Evolutionary conservation across 2,329 filamentous ascomycete species (phyloP).

Genomic region (Penicillium concentricum): DNA sequence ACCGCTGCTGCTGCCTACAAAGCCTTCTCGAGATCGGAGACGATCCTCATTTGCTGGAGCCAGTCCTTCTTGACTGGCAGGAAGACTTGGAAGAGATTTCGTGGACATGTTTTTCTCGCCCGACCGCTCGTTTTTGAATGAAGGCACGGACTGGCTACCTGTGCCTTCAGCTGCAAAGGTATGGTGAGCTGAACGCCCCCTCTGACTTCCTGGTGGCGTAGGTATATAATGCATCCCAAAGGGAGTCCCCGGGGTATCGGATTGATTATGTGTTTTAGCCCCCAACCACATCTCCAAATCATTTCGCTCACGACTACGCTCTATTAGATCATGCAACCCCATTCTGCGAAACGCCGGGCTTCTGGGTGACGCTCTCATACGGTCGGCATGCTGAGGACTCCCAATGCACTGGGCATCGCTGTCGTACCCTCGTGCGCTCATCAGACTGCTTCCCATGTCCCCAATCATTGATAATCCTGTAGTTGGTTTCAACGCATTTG

Average conservation of each 20-base stretch:
- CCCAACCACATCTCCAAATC: conserved; percentile 13
- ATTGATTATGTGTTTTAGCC: neutral
- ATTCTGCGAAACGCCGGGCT: conserved; percentile 6
- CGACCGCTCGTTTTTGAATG: neutral
- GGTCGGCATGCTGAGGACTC: conserved; percentile 30
- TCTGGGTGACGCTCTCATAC: conserved; percentile 6
- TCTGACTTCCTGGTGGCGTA: conserved; percentile 15
- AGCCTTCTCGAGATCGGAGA: neutral
- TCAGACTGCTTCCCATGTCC: conserved; percentile 34
- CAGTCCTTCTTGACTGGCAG: neutral
- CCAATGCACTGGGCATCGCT: conserved; percentile 43
- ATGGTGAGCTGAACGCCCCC: neutral
- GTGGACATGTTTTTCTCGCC: neutral
- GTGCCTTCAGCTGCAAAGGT: neutral
- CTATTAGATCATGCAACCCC: conserved; percentile 21
- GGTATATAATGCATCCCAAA: conserved; percentile 19
- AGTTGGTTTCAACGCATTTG: conserved; percentile 8
- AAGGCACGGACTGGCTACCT: neutral
- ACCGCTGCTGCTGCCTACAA: neutral
- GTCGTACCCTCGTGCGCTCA: conserved; percentile 42
- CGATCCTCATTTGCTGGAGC: neutral
- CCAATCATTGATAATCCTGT: conserved; percentile 11
- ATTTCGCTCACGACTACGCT: conserved; percentile 19
- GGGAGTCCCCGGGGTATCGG: conserved; percentile 4
- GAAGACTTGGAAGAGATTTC: conserved; percentile 14